Conservation (phyloP, 1,284 basidiomycete genomes). For the Cutaneotrichosporon cyanovorans region DNA sequence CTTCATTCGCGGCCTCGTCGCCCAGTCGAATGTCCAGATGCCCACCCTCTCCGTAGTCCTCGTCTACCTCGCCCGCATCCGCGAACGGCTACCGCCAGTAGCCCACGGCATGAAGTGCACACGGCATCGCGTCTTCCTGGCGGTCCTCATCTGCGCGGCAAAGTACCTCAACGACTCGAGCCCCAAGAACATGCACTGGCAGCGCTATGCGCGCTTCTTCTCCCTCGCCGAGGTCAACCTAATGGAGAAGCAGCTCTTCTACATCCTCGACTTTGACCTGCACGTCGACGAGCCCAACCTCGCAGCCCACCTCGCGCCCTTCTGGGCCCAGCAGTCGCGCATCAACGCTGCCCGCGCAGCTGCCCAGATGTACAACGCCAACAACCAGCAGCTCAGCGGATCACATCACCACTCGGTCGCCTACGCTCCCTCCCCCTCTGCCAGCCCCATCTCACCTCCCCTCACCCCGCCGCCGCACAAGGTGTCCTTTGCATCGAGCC, state of each 20-base stretch:
- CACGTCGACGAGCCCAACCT: constrained; percentile 60
- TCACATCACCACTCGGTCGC: not conserved
- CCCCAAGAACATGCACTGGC: constrained; percentile 84
- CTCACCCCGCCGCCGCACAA: constrained; percentile 12
- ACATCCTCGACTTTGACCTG: constrained; percentile 80
- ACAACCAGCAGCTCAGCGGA: not conserved
- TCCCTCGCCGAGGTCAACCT: constrained; percentile 67
- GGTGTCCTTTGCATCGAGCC: constrained; percentile 1
- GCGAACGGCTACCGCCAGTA: constrained; percentile 69
- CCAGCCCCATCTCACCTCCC: constrained; percentile 7
- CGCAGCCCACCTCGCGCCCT: constrained; percentile 12
- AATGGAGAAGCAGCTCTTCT: constrained; percentile 92
- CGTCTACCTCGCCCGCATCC: constrained; percentile 83
- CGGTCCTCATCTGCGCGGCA: constrained; percentile 87
- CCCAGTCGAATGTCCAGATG: constrained; percentile 81
- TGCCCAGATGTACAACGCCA: constrained; percentile 4
- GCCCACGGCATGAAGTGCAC: constrained; percentile 66
- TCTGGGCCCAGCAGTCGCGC: constrained; percentile 15
- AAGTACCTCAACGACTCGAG: constrained; percentile 97
- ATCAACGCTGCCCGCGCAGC: constrained; percentile 10
- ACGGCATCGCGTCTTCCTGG: constrained; percentile 89
- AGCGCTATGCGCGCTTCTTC: constrained; percentile 61
- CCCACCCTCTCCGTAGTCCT: constrained; percentile 89
- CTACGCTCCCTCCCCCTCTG: not conserved
- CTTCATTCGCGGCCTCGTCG: constrained; percentile 78